Conservation (phyloP, 441 rosid species). For the Corymbia citriodora region DNA sequence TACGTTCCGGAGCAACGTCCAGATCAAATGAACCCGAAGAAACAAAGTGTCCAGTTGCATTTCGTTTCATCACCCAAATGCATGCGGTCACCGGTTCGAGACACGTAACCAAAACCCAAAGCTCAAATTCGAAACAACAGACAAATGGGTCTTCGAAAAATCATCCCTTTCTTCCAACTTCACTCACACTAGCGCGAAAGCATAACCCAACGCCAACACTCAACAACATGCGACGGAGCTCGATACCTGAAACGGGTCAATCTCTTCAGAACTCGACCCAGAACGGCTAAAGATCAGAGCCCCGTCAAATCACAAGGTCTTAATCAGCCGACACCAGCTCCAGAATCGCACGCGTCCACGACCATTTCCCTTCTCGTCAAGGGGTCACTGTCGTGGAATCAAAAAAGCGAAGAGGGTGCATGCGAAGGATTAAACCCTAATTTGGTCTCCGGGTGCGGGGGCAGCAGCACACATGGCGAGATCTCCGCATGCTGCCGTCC, state of each 20-base stretch:
- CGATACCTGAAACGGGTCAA: background rate
- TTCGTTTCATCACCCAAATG: background rate
- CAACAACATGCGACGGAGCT: background rate
- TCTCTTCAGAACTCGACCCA: background rate
- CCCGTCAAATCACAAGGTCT: background rate
- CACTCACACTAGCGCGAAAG: background rate
- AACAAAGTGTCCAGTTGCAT: background rate
- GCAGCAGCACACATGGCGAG: background rate
- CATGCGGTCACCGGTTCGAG: accelerated
- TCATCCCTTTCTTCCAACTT: background rate
- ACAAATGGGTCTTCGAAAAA: background rate
- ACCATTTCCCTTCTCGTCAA: background rate
- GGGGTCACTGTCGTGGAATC: background rate
- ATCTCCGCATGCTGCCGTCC: background rate
- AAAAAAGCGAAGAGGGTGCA: background rate
- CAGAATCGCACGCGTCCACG: background rate
- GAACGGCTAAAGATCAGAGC: background rate
- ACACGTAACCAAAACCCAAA: background rate
- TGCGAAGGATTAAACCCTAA: background rate
- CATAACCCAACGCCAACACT: background rate
- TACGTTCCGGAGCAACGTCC: background rate
- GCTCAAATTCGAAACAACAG: background rate
- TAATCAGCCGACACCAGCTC: background rate
- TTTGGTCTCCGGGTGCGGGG: background rate
- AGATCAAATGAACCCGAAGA: background rate